A percentile compares a stretch with the other conserved stretches of the same genome.
These are phyloP conservation scores for barrel medic (Medicago truncatula) DNA, from an alignment of 306 rosid species.

Conservation along the genomic window DNA sequence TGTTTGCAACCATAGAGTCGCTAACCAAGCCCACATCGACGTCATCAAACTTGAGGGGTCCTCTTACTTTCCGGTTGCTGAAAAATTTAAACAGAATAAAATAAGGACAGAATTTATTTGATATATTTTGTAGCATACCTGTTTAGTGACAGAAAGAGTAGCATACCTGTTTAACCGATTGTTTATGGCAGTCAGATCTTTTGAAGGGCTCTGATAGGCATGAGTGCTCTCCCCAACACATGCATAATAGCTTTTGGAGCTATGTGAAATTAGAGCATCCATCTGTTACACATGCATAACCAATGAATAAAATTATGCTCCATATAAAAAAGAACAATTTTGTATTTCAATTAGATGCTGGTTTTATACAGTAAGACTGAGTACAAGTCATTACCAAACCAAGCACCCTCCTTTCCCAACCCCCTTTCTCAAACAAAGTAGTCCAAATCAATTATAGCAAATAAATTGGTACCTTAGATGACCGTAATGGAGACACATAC, in stretches of 20 bases:
- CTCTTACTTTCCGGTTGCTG: constrained; percentile 85
- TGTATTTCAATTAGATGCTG: neutral
- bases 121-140: constrained; percentile 75
- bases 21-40: constrained; percentile 88
- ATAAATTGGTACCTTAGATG: constrained; percentile 76
- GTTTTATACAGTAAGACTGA: neutral
- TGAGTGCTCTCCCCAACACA: constrained; percentile 99
- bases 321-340: neutral
- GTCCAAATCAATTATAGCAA: constrained; percentile 18
- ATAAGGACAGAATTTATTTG: constrained; percentile 39
- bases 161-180: constrained; percentile 88
- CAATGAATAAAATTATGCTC: neutral
- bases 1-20: constrained; percentile 94
- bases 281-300: constrained; percentile 55
- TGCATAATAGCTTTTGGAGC: constrained; percentile 95
- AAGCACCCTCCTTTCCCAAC: neutral
- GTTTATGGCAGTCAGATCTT: constrained; percentile 94
- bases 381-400: neutral
- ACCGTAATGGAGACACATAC: constrained; percentile 92
- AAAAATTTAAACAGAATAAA: constrained; percentile 13
- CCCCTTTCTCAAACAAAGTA: neutral
- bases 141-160: constrained; percentile 52
- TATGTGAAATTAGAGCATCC: constrained; percentile 98
- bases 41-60: constrained; percentile 79
- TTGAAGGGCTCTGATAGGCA: constrained; percentile 99